These are phyloP conservation scores for Ophiostoma perfectum DNA, from an alignment of 2,329 filamentous ascomycete genomes.

Conservation along the genomic window DNA sequence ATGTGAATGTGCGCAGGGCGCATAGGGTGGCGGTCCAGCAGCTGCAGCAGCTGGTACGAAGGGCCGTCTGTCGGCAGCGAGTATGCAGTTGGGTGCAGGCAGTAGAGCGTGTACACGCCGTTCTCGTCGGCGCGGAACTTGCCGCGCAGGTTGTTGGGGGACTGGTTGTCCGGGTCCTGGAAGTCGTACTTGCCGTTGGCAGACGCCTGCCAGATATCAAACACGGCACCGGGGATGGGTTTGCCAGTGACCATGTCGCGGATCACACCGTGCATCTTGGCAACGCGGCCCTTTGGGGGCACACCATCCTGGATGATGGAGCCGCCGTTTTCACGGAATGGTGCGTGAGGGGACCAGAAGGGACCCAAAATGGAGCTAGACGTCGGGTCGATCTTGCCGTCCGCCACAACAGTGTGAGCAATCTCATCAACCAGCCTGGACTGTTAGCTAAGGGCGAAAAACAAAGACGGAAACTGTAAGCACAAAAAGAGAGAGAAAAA, in stretches of 20 bases:
- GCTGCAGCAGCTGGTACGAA: conserved; percentile 45
- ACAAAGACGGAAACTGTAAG: background rate
- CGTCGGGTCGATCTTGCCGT: conserved; percentile 50
- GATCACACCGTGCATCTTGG: conserved; percentile 56
- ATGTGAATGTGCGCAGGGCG: conserved; percentile 58
- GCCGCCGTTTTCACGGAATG: conserved; percentile 62
- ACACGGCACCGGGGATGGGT: conserved; percentile 58
- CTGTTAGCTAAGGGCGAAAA: background rate
- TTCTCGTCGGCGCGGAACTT: conserved; percentile 59
- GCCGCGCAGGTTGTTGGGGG: conserved; percentile 60
- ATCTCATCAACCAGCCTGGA: conserved; percentile 69
- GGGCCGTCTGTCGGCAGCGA: conserved; percentile 44
- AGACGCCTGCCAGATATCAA: conserved; percentile 73
- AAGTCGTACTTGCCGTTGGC: conserved; percentile 65
- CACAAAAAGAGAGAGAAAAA: background rate
- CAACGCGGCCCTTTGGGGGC: conserved; percentile 37
- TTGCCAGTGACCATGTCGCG: conserved; percentile 54
- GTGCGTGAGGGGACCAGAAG: conserved; percentile 73
- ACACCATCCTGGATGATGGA: conserved; percentile 54
- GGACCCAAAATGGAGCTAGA: conserved; percentile 77
- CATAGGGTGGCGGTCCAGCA: conserved; percentile 53
- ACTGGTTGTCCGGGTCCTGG: conserved; percentile 59
- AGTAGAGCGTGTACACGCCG: conserved; percentile 57
- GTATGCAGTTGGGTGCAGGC: conserved; percentile 48
- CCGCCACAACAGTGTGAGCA: conserved; percentile 58